Evolutionary conservation across 345 rosid species (phyloP).

Genomic region (Lepidium africanum): DNA sequence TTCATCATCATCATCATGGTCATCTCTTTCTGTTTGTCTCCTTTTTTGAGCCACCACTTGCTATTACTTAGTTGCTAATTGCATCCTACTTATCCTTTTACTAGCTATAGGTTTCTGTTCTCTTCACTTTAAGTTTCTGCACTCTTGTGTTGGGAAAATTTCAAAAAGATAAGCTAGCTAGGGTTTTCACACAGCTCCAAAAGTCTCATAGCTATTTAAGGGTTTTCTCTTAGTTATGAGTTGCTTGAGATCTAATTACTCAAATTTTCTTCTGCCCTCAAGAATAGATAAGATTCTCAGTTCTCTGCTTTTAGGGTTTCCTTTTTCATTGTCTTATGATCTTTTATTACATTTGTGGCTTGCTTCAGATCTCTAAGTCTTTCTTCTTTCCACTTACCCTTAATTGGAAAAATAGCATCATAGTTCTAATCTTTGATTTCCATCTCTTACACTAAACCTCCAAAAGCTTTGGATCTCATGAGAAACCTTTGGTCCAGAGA

Average conservation of each 20-base stretch:
- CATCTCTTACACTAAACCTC: slow-evolving; percentile 2
- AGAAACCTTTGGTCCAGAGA: slow-evolving; percentile 1
- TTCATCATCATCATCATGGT: slow-evolving; percentile 12
- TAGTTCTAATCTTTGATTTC: neutral
- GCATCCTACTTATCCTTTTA: slow-evolving; percentile 4
- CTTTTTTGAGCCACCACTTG: slow-evolving; percentile 23
- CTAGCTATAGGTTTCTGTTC: neutral
- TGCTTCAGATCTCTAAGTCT: slow-evolving; percentile 9
- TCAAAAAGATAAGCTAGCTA: slow-evolving; percentile 4
- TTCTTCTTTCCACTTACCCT: neutral
- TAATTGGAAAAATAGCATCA: neutral
- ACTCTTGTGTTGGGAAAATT: neutral
- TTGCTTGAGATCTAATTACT: slow-evolving; percentile 16
- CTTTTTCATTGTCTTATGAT: neutral
- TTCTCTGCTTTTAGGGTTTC: slow-evolving; percentile 13
- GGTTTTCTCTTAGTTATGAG: neutral
- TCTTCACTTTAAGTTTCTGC: slow-evolving; percentile 4
- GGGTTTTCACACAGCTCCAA: slow-evolving; percentile 12
- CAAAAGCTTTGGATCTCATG: slow-evolving; percentile 7
- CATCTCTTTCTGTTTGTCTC: slow-evolving; percentile 10
- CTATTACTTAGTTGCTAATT: neutral
- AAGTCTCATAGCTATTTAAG: slow-evolving; percentile 7
- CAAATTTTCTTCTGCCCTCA: neutral
- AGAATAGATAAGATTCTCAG: neutral
- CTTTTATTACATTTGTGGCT: neutral